Evolutionary conservation across 768 basidiomycete genomes (phyloP), one percentile per base, ranked within the genome.

Genomic region (Agaricus subrufescens): DNA sequence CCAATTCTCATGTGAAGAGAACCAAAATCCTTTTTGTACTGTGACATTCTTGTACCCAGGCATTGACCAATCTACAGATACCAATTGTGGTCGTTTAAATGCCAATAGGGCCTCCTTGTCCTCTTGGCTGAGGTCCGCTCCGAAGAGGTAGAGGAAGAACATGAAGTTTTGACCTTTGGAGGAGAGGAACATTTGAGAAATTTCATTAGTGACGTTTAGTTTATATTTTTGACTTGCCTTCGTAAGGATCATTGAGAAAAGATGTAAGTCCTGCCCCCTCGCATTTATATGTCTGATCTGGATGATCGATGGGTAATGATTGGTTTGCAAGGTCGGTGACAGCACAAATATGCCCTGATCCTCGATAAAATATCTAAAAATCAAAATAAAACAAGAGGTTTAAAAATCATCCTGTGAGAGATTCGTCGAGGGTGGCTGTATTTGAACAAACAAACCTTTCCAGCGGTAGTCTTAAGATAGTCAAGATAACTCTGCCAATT

Each of bases 1-100:
- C 64, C 62, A 65, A 46, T 65, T 65, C 29, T 65, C 64, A 31
- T 65, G 64, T 4, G 62, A 54, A 30, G 64, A 65, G 51, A 65
- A 65, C 64, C 64, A 65, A 34, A 65, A 65, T 31, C 64, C 64
- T 56, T 61, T 65, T 47, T 65, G 64, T 9, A 65, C 64, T n/a
- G 59, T 61, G 19, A 65, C 50, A 30, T 56, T 57, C 15, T 51
- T 29, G 31, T 55, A 65, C 3, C 52, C 59, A 12, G 53, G 49
- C 23, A 50, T 52, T 4, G 52, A 54, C 61, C 61, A 63, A 19
- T 65, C 62, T 12, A 61, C 50, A 3, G 64, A 57, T 15, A 62
- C 57, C 1, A 63, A 54, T 34, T 65, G 59, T 1, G 64, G 62
- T 12, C 64, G 52, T 52, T 65, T 65, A 40, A 65, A 59, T 25